Evolutionary conservation across 495 filamentous ascomycete species (phyloP), one percentile per base, ranked within the genome.

Genomic region (Annulohypoxylon stygium): DNA sequence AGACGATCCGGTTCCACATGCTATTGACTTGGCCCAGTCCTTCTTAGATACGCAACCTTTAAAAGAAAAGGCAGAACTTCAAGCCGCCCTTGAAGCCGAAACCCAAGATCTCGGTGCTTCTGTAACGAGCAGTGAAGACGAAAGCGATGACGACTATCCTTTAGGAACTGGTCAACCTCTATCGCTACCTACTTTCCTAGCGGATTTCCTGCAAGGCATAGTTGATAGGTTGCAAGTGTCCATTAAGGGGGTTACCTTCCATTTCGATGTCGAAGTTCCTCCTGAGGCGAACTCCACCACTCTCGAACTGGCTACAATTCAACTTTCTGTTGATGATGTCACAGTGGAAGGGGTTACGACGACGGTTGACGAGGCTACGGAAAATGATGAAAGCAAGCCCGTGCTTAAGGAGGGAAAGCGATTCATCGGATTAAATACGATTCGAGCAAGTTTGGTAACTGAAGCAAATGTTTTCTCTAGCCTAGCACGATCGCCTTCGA

Each of bases 1-100:
- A 25, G 70, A 75, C n/a, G 84, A 86, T 2, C 76, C 86, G 18
- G 81, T 97, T 10, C 93, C 93, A 3, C 93, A 92, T 14, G 89
- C 93, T n/a, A 87, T 90, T 69, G 91, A 95, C 65, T 86, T 98
- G 34, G 95, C 95, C 3, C 86, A 94, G 78, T 97, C 93, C 0
- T 98, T 97, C 80, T 84, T 98, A 12, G 87, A 93, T 71, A 88
- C 93, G 1, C 93, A 98, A 72, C 92, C 94, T 47, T 77, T 77
- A 10, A 88, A 91, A 63, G 92, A 96, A 76, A 92, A 89, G 72
- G 87, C 87, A 37, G 88, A 93, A 78, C 82, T 98, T 33, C 88
- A 96, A 80, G 89, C 92, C 61, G 93, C 92, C 4, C 83, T 98
- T 16, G 84, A 89, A 25, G 86, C 87, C 4, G 86, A 92, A 67